Conservation (phyloP, 192 early-diverging fungal species). For the Backusella parvicylindrica region DNA sequence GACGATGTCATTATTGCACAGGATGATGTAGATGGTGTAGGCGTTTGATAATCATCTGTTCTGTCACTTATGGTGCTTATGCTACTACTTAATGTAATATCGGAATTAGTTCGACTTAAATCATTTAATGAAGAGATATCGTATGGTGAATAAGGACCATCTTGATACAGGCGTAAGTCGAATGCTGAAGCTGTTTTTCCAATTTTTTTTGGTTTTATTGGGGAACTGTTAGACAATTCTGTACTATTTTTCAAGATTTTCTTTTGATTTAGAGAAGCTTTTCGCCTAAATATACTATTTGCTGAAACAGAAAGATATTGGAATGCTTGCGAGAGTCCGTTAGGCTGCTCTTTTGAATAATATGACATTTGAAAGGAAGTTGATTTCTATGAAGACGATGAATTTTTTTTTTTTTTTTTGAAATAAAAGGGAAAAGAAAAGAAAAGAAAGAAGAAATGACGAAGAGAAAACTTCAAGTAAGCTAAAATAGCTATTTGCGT, state of each 20-base stretch:
- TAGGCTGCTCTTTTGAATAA: background rate
- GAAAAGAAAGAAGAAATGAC: background rate
- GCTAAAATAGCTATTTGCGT: background rate
- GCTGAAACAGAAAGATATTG: slow-evolving; percentile 3
- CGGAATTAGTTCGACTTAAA: background rate
- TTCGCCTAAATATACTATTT: slow-evolving; percentile 4
- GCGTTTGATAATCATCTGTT: background rate
- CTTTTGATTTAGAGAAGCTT: background rate
- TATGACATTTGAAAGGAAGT: background rate
- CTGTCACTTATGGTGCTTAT: background rate
- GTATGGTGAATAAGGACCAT: background rate
- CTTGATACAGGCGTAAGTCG: background rate
- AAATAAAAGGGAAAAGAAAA: background rate
- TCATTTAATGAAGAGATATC: background rate
- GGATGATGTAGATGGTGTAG: background rate
- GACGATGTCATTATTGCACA: background rate
- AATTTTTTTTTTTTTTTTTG: too few relatives aligned
- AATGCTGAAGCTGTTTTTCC: background rate
- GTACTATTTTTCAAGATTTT: background rate
- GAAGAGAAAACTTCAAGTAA: background rate
- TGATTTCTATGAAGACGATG: background rate
- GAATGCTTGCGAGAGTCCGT: background rate
- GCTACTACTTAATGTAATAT: slow-evolving; percentile 3
- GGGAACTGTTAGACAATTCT: background rate
- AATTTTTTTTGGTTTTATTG: background rate